Base-by-base conservation (phyloP, 768 basidiomycete species). In the Leccinellum albellum region DNA sequence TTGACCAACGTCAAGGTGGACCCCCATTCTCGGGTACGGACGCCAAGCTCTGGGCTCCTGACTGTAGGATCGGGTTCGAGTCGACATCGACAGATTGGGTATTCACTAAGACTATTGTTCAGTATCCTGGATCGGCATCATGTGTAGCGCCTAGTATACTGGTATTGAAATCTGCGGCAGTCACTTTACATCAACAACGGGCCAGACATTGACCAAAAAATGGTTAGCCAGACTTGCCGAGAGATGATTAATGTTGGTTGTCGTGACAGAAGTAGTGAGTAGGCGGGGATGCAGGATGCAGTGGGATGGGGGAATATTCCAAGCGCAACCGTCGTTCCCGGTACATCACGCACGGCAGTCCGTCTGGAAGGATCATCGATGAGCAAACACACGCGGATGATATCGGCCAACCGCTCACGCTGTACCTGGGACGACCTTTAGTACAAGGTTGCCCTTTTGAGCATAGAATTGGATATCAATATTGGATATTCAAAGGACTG, bases 401-500 rank as follows among this genome's bases (percentile, higher is more conserved):
- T 44, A 26, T 47, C 54, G 50, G 54, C 15, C 33, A 29, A 57
- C 37, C 53, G 49, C 23, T 46, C 33, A 12, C 12, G 15, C 26
- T 12, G 6, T 20, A 20, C 23, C 32, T 33, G 50, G n/a, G 17
- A 23, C 4, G 17, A 20, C 28, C 8, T n/a, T 26, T 23, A 3
- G 6, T 29, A 23, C 24, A 21, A 29, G 12, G 49, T 7, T 4
- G 8, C 28, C 23, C 4, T 42, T 42, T 42, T 10, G 20, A 20
- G 6, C 15, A n/a, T 47, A 3, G 35, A 40, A 35, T 59, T 33
- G 51, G 21, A 33, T 35, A 45, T 50, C 23, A 6, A 17, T 46
- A 52, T 62, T 51, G 32, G 51, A 54, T 47, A 48, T 63, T 21
- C 10, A 26, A 10, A 6, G 31, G 12, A n/a, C 6, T 45, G 62